Percentiles rank a stretch among this genome's conserved stretches.
phyloP scores from a whole-genome alignment of 2,329 filamentous ascomycete genomes.

The Trichoderma arundinaceum region DNA sequence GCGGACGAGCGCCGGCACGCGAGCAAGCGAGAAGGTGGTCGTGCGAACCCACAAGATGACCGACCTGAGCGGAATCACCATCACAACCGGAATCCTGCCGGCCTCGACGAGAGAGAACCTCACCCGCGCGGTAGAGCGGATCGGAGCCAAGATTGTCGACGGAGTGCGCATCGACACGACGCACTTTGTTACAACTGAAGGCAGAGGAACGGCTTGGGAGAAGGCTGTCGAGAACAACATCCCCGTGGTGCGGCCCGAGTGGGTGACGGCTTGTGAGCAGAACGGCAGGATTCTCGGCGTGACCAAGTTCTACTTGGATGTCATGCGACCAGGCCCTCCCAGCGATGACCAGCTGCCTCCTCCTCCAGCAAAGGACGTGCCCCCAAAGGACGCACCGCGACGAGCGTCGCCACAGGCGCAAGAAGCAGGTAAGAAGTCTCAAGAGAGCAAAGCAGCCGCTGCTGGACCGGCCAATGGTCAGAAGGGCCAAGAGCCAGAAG shows the following conservation, averaged over 20 bases:
- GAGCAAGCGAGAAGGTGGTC: constrained; percentile 78
- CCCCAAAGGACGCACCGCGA: constrained; percentile 37
- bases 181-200: constrained; percentile 96
- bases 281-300: constrained; percentile 93
- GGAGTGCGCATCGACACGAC: constrained; percentile 95
- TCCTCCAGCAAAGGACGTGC: constrained; percentile 44
- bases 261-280: constrained; percentile 95
- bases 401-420: constrained; percentile 35
- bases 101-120: constrained; percentile 74
- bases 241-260: constrained; percentile 93
- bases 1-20: constrained; percentile 87
- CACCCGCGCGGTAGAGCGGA: constrained; percentile 76
- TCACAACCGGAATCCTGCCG: constrained; percentile 87
- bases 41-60: constrained; percentile 99
- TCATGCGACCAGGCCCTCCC: constrained; percentile 58
- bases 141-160: constrained; percentile 91
- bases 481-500: constrained; percentile 12
- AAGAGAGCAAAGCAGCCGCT: constrained; percentile 38
- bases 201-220: constrained; percentile 88
- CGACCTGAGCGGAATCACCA: constrained; percentile 91
- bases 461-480: constrained; percentile 8
- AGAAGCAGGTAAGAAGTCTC: constrained; percentile 36
- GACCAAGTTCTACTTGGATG: constrained; percentile 94
- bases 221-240: constrained; percentile 98
- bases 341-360: constrained; percentile 45